phyloP scores from a whole-genome alignment of 768 basidiomycete species.

The Termitomyces sp. region DNA sequence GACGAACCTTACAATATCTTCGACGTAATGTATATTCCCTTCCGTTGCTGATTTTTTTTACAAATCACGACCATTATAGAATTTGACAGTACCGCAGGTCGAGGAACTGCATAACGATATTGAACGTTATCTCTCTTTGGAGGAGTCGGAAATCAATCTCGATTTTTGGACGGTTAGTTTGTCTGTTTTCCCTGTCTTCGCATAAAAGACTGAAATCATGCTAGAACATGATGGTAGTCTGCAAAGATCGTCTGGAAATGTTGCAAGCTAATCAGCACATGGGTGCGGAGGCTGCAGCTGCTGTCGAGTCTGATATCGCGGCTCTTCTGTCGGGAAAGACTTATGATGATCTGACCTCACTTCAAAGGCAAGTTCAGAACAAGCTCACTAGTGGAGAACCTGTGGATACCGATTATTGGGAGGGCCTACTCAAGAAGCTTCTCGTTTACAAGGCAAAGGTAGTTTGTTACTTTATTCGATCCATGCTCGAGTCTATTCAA shows the following conservation, averaged over 20 bases:
- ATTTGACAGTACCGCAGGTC: conserved; percentile 79
- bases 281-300: conserved; percentile 64
- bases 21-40: conserved; percentile 54
- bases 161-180: conserved; percentile 91
- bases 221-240: conserved; percentile 97
- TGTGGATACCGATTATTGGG: conserved; percentile 98
- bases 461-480: background rate
- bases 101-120: conserved; percentile 95
- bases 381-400: conserved; percentile 92
- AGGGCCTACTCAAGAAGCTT: conserved; percentile 82
- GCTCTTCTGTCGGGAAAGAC: conserved; percentile 79
- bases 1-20: conserved; percentile 99
- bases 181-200: conserved; percentile 14
- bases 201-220: background rate
- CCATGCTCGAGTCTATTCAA: background rate
- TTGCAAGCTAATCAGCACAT: conserved; percentile 58
- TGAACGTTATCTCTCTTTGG: conserved; percentile 82
- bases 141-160: conserved; percentile 77
- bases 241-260: conserved; percentile 81
- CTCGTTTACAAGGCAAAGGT: conserved; percentile 98
- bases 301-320: conserved; percentile 83
- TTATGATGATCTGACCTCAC: conserved; percentile 71
- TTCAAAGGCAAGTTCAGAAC: conserved; percentile 83
- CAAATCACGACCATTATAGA: conserved; percentile 39
- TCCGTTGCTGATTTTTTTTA: background rate